Percentiles rank a stretch among this genome's conserved stretches.
phyloP scores from a whole-genome alignment of 2,329 filamentous ascomycete genomes.

The Colletotrichum sp. region DNA sequence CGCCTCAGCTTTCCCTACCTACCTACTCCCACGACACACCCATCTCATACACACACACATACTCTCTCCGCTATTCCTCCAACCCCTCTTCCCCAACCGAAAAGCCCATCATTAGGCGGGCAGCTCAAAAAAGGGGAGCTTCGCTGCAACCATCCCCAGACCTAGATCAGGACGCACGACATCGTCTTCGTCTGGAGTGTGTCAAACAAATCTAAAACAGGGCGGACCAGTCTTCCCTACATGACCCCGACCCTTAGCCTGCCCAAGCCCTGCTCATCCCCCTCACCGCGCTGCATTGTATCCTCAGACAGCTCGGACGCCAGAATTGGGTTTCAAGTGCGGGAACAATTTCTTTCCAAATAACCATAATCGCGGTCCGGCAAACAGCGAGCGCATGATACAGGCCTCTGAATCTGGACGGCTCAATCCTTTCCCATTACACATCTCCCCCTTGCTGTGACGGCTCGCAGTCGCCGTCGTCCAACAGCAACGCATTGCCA shows the following conservation, averaged over 20 bases:
- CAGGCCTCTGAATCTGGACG: neutral
- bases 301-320: slow-evolving; percentile 21
- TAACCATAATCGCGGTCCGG: slow-evolving; percentile 9
- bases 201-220: slow-evolving; percentile 23
- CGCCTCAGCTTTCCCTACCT: neutral
- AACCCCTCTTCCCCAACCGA: neutral
- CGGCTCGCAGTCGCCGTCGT: slow-evolving; percentile 2
- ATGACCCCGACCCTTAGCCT: neutral
- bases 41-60: no score
- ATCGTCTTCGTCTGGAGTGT: slow-evolving; percentile 17
- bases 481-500: slow-evolving; percentile 9
- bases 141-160: slow-evolving; percentile 4
- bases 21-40: neutral
- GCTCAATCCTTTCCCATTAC: slow-evolving; percentile 7
- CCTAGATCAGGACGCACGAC: slow-evolving; percentile 10
- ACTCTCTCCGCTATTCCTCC: neutral
- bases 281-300: slow-evolving; percentile 10
- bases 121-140: neutral
- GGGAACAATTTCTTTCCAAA: slow-evolving; percentile 15
- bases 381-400: neutral
- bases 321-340: slow-evolving; percentile 22
- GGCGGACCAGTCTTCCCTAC: neutral
- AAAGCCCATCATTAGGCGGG: neutral
- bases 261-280: neutral
- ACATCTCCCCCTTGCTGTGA: neutral